A percentile compares a stretch with the other conserved stretches of the same genome.
These are phyloP conservation scores for Candida fluviatilis DNA, from an alignment of 805 yeast genomes.

Conservation along the genomic window DNA sequence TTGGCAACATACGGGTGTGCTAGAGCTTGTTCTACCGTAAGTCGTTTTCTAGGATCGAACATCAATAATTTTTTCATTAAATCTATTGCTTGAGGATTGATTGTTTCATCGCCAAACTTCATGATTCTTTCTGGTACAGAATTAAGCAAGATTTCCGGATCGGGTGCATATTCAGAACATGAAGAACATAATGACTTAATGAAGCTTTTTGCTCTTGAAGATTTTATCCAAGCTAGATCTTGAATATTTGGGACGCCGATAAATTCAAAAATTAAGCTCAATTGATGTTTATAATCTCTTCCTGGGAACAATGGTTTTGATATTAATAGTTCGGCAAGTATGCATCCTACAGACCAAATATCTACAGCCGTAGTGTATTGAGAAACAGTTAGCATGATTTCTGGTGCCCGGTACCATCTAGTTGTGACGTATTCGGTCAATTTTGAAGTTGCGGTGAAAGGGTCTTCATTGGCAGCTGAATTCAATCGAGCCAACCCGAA, in stretches of 20 bases:
- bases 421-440: constrained; percentile 83
- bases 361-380: constrained; percentile 76
- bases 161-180: background rate
- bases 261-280: constrained; percentile 60
- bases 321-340: constrained; percentile 62
- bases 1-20: constrained; percentile 81
- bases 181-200: constrained; percentile 20
- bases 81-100: constrained; percentile 27
- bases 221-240: constrained; percentile 17
- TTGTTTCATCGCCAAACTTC: constrained; percentile 7
- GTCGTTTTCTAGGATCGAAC: constrained; percentile 81
- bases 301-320: constrained; percentile 73
- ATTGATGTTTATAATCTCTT: constrained; percentile 65
- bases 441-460: constrained; percentile 28
- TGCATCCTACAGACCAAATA: constrained; percentile 79
- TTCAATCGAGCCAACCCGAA: constrained; percentile 66
- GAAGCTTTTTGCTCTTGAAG: constrained; percentile 22
- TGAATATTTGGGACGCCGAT: constrained; percentile 57
- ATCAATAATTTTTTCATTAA: constrained; percentile 63
- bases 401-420: constrained; percentile 83
- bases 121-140: background rate
- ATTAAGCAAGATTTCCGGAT: background rate
- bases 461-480: constrained; percentile 2
- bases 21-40: constrained; percentile 84
- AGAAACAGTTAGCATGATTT: constrained; percentile 70